These are phyloP conservation scores for Lactifluus rugatus DNA, from an alignment of 768 basidiomycete species.

Conservation along the genomic window DNA sequence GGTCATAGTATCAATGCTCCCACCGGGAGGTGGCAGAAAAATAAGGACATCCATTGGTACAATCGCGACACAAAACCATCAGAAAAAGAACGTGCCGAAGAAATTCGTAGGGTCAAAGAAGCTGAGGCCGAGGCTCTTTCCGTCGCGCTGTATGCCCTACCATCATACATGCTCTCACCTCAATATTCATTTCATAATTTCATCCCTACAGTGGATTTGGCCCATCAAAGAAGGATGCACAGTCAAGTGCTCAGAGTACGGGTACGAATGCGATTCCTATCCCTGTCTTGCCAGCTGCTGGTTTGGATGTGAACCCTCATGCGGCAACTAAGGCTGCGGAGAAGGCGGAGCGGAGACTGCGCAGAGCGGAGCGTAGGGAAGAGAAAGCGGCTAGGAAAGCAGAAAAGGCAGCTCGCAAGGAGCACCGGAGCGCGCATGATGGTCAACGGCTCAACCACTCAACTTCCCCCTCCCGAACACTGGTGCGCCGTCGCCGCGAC, in stretches of 20 bases:
- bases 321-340: constrained; percentile 21
- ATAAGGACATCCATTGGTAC: constrained; percentile 97
- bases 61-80: constrained; percentile 48
- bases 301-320: constrained; percentile 9
- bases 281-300: constrained; percentile 1
- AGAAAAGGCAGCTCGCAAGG: constrained; percentile 27
- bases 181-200: not conserved
- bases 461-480: constrained; percentile 29
- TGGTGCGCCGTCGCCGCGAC: not conserved
- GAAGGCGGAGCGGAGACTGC: constrained; percentile 27
- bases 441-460: constrained; percentile 9
- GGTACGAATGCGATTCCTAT: constrained; percentile 27
- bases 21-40: constrained; percentile 94
- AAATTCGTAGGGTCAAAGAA: constrained; percentile 77
- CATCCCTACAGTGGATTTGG: constrained; percentile 54
- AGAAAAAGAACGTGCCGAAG: constrained; percentile 48
- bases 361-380: constrained; percentile 49
- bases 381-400: constrained; percentile 51
- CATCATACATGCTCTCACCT: not conserved
- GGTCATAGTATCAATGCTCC: constrained; percentile 94
- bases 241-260: constrained; percentile 21
- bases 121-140: constrained; percentile 83
- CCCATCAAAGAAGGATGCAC: constrained; percentile 32
- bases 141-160: constrained; percentile 54
- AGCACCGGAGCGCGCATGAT: constrained; percentile 12